Conservation (phyloP, 2,329 filamentous ascomycete genomes). For the Onygenales sp. region DNA sequence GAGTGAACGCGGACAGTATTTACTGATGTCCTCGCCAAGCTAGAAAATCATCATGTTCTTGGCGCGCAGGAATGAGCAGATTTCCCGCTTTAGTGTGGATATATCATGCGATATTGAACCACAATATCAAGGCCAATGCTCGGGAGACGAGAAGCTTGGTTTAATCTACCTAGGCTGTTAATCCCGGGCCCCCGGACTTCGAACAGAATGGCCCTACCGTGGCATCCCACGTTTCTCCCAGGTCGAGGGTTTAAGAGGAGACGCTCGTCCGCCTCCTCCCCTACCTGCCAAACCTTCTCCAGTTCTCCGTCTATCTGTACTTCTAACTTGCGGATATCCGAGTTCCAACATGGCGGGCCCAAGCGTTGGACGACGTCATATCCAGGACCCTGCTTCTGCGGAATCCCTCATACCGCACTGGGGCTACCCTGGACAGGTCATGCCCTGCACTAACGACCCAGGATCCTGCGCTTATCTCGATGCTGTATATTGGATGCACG, state of each 20-base stretch:
- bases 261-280: background rate
- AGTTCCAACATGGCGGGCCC: background rate
- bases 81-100: background rate
- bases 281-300: background rate
- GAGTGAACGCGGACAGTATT: no score
- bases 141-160: no score
- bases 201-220: background rate
- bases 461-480: conserved; percentile 52
- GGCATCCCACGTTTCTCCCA: background rate
- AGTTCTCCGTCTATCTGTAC: background rate
- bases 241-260: background rate
- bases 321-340: background rate
- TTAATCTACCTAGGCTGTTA: background rate
- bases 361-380: conserved; percentile 25
- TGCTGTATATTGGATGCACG: conserved; percentile 45
- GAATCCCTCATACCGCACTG: conserved; percentile 39
- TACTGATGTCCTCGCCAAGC: no score
- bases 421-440: conserved; percentile 45
- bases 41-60: background rate
- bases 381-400: conserved; percentile 37
- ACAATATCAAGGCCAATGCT: no score
- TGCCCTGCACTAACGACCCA: conserved; percentile 49
- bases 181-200: background rate
- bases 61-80: conserved; percentile 2
- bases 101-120: no score